Percentiles rank a stretch among this genome's conserved stretches.
These are phyloP conservation scores for Physcia stellaris DNA, from an alignment of 495 filamentous ascomycete species.

Conservation along the genomic window DNA sequence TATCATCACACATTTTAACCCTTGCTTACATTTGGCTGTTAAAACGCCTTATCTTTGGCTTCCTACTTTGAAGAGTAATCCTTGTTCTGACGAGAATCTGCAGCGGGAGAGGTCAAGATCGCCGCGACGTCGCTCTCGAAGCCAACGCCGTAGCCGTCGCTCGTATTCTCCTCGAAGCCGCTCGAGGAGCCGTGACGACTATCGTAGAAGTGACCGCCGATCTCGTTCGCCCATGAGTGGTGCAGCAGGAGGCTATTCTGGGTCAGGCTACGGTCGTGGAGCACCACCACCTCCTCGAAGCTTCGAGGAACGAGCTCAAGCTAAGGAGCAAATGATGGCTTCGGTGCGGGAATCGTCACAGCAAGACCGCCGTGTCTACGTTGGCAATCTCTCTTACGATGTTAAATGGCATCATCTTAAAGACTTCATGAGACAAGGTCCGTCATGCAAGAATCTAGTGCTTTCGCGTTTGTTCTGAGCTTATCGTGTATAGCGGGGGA, in stretches of 20 bases:
- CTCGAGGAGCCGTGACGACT: conserved; percentile 80
- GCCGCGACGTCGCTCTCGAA: conserved; percentile 76
- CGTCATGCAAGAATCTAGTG: conserved; percentile 14
- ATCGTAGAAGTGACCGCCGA: conserved; percentile 66
- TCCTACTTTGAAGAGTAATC: too few relatives aligned
- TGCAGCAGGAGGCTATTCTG: conserved; percentile 52
- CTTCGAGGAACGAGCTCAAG: conserved; percentile 70
- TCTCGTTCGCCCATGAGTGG: conserved; percentile 76
- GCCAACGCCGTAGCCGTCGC: conserved; percentile 59
- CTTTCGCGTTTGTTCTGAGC: conserved; percentile 18
- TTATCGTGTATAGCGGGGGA: conserved; percentile 65
- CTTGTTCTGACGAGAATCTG: too few relatives aligned
- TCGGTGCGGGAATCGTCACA: conserved; percentile 85
- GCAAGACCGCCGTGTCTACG: conserved; percentile 98
- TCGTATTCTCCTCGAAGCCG: conserved; percentile 90
- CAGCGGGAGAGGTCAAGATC: conserved; percentile 95
- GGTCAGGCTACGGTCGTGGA: conserved; percentile 43
- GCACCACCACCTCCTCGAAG: conserved; percentile 53
- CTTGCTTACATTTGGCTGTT: too few relatives aligned
- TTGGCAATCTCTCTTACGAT: conserved; percentile 97
- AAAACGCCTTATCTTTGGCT: too few relatives aligned
- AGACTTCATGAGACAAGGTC: conserved; percentile 99
- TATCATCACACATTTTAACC: too few relatives aligned
- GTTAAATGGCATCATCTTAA: conserved; percentile 99
- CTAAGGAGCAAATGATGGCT: conserved; percentile 93